Base-by-base conservation (phyloP, 768 basidiomycete genomes). In the Pluteus cervinus region DNA sequence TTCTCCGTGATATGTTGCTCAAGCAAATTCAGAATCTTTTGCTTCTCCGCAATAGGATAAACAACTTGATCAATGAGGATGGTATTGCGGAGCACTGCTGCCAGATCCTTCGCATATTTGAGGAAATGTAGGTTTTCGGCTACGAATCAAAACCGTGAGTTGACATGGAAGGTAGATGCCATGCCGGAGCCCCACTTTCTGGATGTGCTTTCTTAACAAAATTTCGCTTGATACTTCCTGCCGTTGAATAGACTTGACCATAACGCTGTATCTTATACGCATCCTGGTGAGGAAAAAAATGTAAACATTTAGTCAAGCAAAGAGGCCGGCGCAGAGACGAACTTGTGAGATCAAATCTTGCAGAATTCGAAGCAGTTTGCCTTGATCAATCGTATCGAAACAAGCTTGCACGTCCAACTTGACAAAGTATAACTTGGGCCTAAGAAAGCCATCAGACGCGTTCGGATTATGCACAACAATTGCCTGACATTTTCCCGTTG, bases 401-500 rank as follows among this genome's bases (percentile, higher is more conserved):
- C 92, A 96, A 5, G 94, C 83, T 43, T 85, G 85, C 12, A 98
- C 91, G 53, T 99, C 96, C 17, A 96, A 77, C 58, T 99, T 99
- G 35, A 92, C 93, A 50, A 99, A 94, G 58, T 92, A 98, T 5
- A 98, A 59, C 45, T 79, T 79, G 0, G 93, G 90, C 24, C 93
- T 94, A 36, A 5, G 18, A 5, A 7, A 3, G 25, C 15, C 28
- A n/a, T n/a, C n/a, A n/a, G n/a, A n/a, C n/a, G n/a, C n/a, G n/a
- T n/a, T n/a, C n/a, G n/a, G n/a, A n/a, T n/a, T n/a, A n/a, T n/a
- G n/a, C n/a, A n/a, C n/a, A n/a, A n/a, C n/a, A n/a, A n/a, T n/a
- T n/a, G n/a, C n/a, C 64, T 18, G 41, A 90, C 87, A 87, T 38
- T 24, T 49, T 58, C 8, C 75, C 75, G 4, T 62, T 63, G 11